Conservation (phyloP, 1,284 basidiomycete genomes). For the Exobasidium cylindrosporum region DNA sequence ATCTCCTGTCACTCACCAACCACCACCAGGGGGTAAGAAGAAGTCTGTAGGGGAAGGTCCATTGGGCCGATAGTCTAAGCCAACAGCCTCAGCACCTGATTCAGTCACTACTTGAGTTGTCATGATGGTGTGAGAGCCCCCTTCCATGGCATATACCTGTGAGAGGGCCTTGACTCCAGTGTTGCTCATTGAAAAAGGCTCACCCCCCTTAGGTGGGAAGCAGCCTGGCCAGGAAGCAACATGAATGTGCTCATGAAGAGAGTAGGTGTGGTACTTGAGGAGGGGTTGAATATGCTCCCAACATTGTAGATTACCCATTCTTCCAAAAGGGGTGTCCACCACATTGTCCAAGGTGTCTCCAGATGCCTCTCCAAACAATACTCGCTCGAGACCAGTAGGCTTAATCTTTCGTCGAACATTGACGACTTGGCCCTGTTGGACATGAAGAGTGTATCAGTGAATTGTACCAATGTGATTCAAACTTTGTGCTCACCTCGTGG, state of each 20-base stretch:
- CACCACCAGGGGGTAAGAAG: conserved; percentile 6
- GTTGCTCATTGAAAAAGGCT: conserved; percentile 14
- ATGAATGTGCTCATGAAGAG: conserved; percentile 7
- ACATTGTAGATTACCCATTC: conserved; percentile 11
- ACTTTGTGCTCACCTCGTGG: neutral
- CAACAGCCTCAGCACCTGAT: conserved; percentile 6
- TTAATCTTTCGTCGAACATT: conserved; percentile 12
- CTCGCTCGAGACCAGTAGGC: conserved; percentile 14
- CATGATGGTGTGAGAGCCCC: conserved; percentile 2
- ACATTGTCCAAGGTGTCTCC: conserved; percentile 15
- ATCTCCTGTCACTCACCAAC: neutral
- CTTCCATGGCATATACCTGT: conserved; percentile 13
- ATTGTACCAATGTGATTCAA: too few species aligned
- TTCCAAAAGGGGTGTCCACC: conserved; percentile 9
- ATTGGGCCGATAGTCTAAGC: conserved; percentile 8
- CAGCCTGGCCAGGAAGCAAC: conserved; percentile 8
- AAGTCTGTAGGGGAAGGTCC: conserved; percentile 6
- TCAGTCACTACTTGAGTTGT: conserved; percentile 10
- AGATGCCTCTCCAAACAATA: conserved; percentile 14
- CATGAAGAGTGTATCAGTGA: too few species aligned
- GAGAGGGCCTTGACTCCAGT: conserved; percentile 8
- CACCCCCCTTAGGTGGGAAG: conserved; percentile 13
- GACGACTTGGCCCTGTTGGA: conserved; percentile 8
- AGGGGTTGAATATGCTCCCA: conserved; percentile 14
- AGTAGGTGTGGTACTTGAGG: conserved; percentile 9